Evolutionary conservation across 805 yeast species (phyloP).

Genomic region (Teunomyces aglyptinius): DNA sequence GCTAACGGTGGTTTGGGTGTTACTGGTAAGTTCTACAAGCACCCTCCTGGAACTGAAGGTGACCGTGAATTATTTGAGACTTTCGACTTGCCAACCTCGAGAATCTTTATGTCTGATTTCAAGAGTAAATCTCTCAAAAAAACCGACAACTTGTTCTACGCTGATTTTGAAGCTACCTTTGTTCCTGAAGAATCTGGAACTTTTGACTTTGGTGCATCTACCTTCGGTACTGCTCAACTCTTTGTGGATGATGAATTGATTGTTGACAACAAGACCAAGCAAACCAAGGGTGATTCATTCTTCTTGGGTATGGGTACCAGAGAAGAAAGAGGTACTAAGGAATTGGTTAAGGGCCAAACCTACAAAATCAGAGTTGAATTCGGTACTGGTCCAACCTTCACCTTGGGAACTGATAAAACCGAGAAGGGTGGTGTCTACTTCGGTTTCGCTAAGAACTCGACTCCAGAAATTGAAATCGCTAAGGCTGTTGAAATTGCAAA

Average conservation of each 20-base stretch:
- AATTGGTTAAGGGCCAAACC: slow-evolving; percentile 41
- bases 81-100: slow-evolving; percentile 13
- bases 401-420: slow-evolving; percentile 11
- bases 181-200: slow-evolving; percentile 47
- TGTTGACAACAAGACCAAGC: slow-evolving; percentile 56
- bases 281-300: slow-evolving; percentile 48
- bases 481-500: slow-evolving; percentile 51
- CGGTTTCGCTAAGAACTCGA: slow-evolving; percentile 20
- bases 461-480: slow-evolving; percentile 20
- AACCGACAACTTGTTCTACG: slow-evolving; percentile 34
- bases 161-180: slow-evolving; percentile 43
- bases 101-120: slow-evolving; percentile 18
- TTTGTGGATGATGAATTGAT: slow-evolving; percentile 52
- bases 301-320: slow-evolving; percentile 53
- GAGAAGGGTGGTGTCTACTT: slow-evolving; percentile 26
- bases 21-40: slow-evolving; percentile 22
- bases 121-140: slow-evolving; percentile 15
- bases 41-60: slow-evolving; percentile 18
- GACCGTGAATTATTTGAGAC: slow-evolving; percentile 25
- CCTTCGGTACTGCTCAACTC: slow-evolving; percentile 54
- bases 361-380: slow-evolving; percentile 49
- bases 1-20: slow-evolving; percentile 28
- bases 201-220: slow-evolving; percentile 52
- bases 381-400: slow-evolving; percentile 48
- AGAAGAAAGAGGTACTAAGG: slow-evolving; percentile 42